Evolutionary conservation across 371 early-diverging fungal species (phyloP).

Genomic region (Mucor plumbeus): DNA sequence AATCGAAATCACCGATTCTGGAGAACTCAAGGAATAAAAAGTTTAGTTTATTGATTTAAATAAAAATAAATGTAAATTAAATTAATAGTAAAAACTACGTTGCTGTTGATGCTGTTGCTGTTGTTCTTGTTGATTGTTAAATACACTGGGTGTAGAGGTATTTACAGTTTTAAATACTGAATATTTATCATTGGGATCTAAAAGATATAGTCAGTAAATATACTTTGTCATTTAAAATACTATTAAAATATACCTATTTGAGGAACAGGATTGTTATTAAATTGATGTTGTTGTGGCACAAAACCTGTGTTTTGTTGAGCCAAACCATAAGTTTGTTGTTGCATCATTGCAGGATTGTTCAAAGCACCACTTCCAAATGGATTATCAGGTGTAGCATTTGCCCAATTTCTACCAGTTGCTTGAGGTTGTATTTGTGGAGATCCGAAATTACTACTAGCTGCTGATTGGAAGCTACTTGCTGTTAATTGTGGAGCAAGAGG

Average conservation of each 20-base stretch:
- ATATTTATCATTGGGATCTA: constrained; percentile 47
- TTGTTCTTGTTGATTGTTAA: constrained; percentile 30
- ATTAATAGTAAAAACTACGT: constrained; percentile 5
- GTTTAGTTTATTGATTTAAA: constrained; percentile 6
- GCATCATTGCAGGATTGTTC: constrained; percentile 2
- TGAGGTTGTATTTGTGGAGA: constrained; percentile 17
- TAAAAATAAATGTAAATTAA: neutral
- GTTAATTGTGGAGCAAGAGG: constrained; percentile 29
- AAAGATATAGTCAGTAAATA: neutral
- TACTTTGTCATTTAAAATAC: neutral
- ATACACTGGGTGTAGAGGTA: constrained; percentile 42
- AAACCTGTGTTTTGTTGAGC: constrained; percentile 31
- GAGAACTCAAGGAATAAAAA: constrained; percentile 67
- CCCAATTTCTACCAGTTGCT: constrained; percentile 37
- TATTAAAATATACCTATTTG: constrained; percentile 5
- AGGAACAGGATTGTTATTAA: neutral
- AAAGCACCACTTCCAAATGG: constrained; percentile 39
- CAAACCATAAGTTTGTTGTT: constrained; percentile 18
- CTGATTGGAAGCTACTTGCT: constrained; percentile 9
- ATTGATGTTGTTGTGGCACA: neutral
- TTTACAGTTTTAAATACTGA: constrained; percentile 47
- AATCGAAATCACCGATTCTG: constrained; percentile 80
- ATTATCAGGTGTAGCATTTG: constrained; percentile 53
- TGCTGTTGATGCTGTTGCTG: constrained; percentile 22
- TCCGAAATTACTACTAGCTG: neutral